Base-by-base conservation (phyloP, 306 rosid species). In the Betula pendula region DNA sequence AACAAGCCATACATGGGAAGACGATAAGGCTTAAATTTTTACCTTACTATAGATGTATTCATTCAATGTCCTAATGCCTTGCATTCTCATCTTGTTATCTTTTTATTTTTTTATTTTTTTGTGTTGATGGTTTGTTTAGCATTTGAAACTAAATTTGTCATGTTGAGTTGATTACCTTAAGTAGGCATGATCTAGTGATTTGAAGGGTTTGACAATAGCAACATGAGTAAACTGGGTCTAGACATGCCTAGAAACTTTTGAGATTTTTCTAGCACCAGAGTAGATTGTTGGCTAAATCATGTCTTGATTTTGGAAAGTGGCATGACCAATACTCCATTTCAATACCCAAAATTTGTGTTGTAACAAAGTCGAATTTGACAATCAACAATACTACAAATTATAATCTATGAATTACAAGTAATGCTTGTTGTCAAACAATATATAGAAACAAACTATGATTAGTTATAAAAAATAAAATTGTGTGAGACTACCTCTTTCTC, bases 401-500 rank as follows among this genome's bases (percentile, higher is more conserved):
- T 59, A 59, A 59, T 25, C 13, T 59, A 59, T 59, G 38, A 14
- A 59, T 6, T 33, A 45, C n/a, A 19, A 43, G 68, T 13, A 7
- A 48, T 20, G 55, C 44, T 22, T 45, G 51, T 35, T 31, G 49
- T 45, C 24, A 56, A 56, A 42, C 2, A 45, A 55, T 22, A 43
- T 0, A 51, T 60, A 45, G 50, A 16, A 60, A 24, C 45, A 38
- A 47, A 31, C 43, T 65, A 62, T 0, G 27, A 43, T 45, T 2
- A 43, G 19, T 3, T 15, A 31, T 42, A 70, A 15, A 81, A 62
- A 81, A 63, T 31, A 17, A 71, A 81, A 52, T 22, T 22, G 11
- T 22, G 17, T 47, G 1, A 35, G 24, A 40, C 2, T 68, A 47
- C 24, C 12, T 24, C 13, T 51, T 70, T 11, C 63, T 67, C 33